A percentile compares a stretch with the other conserved stretches of the same genome.
These are phyloP conservation scores for Amphirosellinia nigrospora DNA, from an alignment of 495 filamentous ascomycete species.

Conservation along the genomic window DNA sequence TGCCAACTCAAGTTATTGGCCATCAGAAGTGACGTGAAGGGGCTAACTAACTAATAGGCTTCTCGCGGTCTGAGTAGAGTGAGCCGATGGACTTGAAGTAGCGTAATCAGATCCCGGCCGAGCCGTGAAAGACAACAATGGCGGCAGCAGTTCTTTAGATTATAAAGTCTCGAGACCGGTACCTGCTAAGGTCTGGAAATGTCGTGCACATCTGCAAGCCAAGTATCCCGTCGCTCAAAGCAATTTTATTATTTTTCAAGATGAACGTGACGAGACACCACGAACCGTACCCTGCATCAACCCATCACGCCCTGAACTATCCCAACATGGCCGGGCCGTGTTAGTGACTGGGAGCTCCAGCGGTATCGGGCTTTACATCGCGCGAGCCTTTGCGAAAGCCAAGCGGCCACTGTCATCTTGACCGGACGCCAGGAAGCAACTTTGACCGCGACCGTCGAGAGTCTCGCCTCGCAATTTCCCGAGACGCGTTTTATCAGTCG, in stretches of 20 bases:
- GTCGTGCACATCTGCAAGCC: background rate
- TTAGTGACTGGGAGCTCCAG: conserved; percentile 53
- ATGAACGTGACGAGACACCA: conserved; percentile 38
- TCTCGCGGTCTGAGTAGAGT: background rate
- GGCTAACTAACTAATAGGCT: background rate
- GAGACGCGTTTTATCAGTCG: background rate
- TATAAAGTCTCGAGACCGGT: background rate
- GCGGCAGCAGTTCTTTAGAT: background rate
- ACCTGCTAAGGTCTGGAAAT: background rate
- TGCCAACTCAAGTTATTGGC: background rate
- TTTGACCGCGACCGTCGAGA: background rate
- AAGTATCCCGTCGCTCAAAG: background rate
- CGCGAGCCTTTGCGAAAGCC: conserved; percentile 44
- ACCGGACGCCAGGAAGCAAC: conserved; percentile 33
- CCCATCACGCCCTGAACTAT: conserved; percentile 47
- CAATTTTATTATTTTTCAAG: background rate
- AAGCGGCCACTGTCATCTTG: conserved; percentile 43
- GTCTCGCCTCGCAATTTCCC: background rate
- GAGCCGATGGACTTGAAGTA: background rate
- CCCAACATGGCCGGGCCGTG: conserved; percentile 51
- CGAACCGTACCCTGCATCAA: conserved; percentile 50
- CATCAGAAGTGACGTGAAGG: background rate
- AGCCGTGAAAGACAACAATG: background rate
- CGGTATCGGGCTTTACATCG: conserved; percentile 48
- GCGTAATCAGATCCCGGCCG: background rate